phyloP scores from a whole-genome alignment of 2,329 filamentous ascomycete species.

The Dendrostoma leiphaemia region DNA sequence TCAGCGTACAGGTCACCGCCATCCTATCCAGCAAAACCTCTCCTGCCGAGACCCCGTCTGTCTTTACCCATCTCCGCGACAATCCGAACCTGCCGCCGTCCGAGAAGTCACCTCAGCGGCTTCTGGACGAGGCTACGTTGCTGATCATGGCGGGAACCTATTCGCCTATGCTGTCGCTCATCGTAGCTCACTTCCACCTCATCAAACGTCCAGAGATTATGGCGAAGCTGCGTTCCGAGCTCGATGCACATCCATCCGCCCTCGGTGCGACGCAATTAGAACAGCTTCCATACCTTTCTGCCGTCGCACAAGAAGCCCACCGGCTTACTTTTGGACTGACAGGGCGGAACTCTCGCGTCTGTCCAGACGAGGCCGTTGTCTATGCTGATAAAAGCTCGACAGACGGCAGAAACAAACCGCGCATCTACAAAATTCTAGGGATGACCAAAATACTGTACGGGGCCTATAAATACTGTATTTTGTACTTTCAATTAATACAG shows the following conservation, averaged over 20 bases:
- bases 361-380: constrained; percentile 21
- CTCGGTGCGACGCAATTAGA: constrained; percentile 18
- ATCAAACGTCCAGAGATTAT: constrained; percentile 21
- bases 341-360: constrained; percentile 32
- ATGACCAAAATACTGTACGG: too few relatives aligned
- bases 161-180: constrained; percentile 23
- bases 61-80: constrained; percentile 28
- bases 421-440: constrained; percentile 24
- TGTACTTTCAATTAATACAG: too few relatives aligned
- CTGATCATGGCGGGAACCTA: constrained; percentile 25
- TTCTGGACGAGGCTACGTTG: constrained; percentile 29
- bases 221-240: constrained; percentile 21
- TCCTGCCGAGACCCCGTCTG: constrained; percentile 22
- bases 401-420: background rate
- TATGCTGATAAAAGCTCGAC: constrained; percentile 16
- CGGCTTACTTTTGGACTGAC: constrained; percentile 37
- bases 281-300: constrained; percentile 18
- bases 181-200: constrained; percentile 24
- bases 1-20: constrained; percentile 23
- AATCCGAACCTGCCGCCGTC: constrained; percentile 22
- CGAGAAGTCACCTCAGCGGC: constrained; percentile 27
- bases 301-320: constrained; percentile 27
- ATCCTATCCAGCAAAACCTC: background rate
- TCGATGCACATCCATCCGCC: constrained; percentile 11
- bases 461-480: too few relatives aligned